Evolutionary conservation across 805 yeast species (phyloP).

Genomic region (Candida maesae): DNA sequence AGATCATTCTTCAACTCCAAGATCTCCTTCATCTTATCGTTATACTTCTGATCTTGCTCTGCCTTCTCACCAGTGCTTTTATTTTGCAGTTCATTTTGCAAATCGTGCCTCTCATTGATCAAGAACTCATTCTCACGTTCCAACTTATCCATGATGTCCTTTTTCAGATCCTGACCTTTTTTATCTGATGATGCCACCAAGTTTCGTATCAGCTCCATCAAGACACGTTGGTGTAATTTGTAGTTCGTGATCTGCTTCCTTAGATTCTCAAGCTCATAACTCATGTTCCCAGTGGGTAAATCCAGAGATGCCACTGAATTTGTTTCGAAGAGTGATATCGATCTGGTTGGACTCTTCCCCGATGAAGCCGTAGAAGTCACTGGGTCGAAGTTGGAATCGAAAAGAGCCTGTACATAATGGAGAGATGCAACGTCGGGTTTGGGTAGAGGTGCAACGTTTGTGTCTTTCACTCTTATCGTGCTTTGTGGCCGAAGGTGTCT

Average conservation of each 20-base stretch:
- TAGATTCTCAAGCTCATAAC: constrained; percentile 34
- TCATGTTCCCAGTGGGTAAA: constrained; percentile 11
- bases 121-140: constrained; percentile 22
- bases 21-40: constrained; percentile 23
- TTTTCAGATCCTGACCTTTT: constrained; percentile 20
- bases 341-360: constrained; percentile 14
- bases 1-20: constrained; percentile 27
- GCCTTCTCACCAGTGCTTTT: constrained; percentile 6
- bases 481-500: constrained; percentile 27
- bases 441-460: constrained; percentile 1
- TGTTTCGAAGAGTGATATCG: constrained; percentile 22
- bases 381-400: constrained; percentile 15
- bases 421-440: constrained; percentile 9
- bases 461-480: constrained; percentile 12
- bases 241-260: constrained; percentile 39
- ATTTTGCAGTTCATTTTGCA: constrained; percentile 16
- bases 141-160: constrained; percentile 20
- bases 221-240: constrained; percentile 32
- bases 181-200: constrained; percentile 19
- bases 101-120: constrained; percentile 14
- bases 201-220: constrained; percentile 29
- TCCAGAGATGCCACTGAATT: constrained; percentile 10
- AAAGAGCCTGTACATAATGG: constrained; percentile 23
- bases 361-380: constrained; percentile 1
- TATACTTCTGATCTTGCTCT: constrained; percentile 8